Percentiles rank a stretch among this genome's conserved stretches.
These are phyloP conservation scores for Phytophthora ohioensis DNA, from an alignment of 352 stramenopile species.

Conservation along the genomic window DNA sequence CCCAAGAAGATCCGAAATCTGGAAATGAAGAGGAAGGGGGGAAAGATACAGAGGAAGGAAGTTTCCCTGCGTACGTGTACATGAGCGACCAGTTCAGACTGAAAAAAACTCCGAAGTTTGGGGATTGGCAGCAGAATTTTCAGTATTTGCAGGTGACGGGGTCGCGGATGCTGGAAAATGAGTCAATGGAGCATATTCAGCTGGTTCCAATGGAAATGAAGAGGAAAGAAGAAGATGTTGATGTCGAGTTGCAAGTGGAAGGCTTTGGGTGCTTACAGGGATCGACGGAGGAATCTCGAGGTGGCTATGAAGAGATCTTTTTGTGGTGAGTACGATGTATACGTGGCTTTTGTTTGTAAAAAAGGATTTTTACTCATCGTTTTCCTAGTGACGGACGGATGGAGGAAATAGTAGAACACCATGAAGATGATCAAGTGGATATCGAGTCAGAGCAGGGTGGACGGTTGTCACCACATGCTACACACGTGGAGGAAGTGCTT, in stretches of 20 bases:
- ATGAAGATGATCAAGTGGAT: constrained; percentile 27
- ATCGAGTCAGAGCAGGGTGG: neutral
- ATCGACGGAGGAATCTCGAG: constrained; percentile 7
- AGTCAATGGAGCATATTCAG: constrained; percentile 56
- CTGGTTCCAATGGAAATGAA: constrained; percentile 16
- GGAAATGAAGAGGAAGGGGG: constrained; percentile 6
- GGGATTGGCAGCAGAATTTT: constrained; percentile 59
- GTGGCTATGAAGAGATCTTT: constrained; percentile 29
- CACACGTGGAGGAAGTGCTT: constrained; percentile 45
- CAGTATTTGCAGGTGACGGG: constrained; percentile 52
- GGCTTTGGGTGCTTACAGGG: constrained; percentile 29
- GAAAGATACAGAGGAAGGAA: neutral
- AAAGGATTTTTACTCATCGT: neutral
- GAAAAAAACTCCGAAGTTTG: constrained; percentile 54
- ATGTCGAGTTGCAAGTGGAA: constrained; percentile 18
- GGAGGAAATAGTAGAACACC: constrained; percentile 49
- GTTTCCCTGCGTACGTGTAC: constrained; percentile 45
- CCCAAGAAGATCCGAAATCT: neutral
- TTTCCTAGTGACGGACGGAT: constrained; percentile 49
- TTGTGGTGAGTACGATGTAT: constrained; percentile 13
- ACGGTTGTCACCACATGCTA: constrained; percentile 27
- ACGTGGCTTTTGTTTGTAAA: neutral
- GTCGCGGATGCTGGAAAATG: constrained; percentile 27
- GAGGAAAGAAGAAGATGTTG: neutral
- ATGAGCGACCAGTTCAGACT: constrained; percentile 62